These are phyloP conservation scores for Diaporthe eres DNA, from an alignment of 2,329 filamentous ascomycete species.

Conservation along the genomic window DNA sequence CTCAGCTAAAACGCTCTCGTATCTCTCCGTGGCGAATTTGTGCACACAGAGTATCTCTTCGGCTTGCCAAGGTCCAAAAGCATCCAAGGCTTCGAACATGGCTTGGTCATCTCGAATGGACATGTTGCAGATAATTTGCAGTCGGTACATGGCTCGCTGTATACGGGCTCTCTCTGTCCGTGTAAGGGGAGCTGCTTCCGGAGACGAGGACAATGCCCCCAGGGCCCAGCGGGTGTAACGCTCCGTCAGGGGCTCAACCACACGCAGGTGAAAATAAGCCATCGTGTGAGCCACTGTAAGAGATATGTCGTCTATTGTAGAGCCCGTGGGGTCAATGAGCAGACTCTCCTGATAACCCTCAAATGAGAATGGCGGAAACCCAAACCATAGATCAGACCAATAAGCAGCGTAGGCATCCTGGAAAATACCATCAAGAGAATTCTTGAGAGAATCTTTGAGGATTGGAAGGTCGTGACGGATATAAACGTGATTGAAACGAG, in stretches of 20 bases:
- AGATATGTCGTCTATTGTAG: not conserved
- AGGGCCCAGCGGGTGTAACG: conserved; percentile 41
- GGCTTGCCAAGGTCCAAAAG: conserved; percentile 13
- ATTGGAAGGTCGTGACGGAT: not conserved
- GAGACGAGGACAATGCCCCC: conserved; percentile 26
- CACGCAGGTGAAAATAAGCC: conserved; percentile 31
- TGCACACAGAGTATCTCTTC: conserved; percentile 17
- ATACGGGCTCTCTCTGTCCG: conserved; percentile 33
- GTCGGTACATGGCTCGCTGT: conserved; percentile 37
- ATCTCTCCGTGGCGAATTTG: conserved; percentile 22
- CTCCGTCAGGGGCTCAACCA: conserved; percentile 41
- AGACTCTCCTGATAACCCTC: conserved; percentile 7
- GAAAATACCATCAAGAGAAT: not conserved
- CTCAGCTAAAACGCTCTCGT: not conserved
- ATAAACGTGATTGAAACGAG: conserved; percentile 10
- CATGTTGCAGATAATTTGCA: conserved; percentile 32
- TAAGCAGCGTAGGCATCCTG: conserved; percentile 12
- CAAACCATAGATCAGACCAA: not conserved
- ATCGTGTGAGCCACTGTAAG: conserved; percentile 3
- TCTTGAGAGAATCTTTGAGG: not conserved
- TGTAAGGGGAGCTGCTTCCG: conserved; percentile 12
- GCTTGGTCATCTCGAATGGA: accelerated
- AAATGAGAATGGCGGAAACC: not conserved
- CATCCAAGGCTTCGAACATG: not conserved
- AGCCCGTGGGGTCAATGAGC: not conserved